Evolutionary conservation across 768 basidiomycete species (phyloP).

Genomic region (Psilocybe azurescens): DNA sequence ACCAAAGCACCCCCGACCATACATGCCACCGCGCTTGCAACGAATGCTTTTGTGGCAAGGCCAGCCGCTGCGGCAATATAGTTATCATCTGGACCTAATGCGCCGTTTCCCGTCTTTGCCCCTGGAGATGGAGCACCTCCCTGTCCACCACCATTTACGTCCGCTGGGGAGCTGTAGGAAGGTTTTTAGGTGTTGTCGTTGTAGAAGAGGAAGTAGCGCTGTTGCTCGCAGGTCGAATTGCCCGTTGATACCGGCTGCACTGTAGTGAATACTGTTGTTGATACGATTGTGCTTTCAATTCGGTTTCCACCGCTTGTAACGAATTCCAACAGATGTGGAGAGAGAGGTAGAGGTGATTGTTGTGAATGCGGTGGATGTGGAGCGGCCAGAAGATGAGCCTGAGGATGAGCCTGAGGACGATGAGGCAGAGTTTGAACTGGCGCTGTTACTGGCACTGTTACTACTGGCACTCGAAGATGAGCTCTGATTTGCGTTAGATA

Average conservation of each 20-base stretch:
- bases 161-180: slow-evolving; percentile 68
- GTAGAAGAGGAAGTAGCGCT: slow-evolving; percentile 35
- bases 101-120: slow-evolving; percentile 47
- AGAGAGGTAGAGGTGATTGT: slow-evolving; percentile 47
- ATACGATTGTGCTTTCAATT: slow-evolving; percentile 42
- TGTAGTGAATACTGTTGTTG: slow-evolving; percentile 51
- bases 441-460: slow-evolving; percentile 2
- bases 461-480: not conserved
- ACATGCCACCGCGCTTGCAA: slow-evolving; percentile 50
- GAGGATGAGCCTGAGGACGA: too few relatives aligned
- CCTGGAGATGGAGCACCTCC: slow-evolving; percentile 70
- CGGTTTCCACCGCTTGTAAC: slow-evolving; percentile 39
- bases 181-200: slow-evolving; percentile 39
- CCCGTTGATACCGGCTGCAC: slow-evolving; percentile 32
- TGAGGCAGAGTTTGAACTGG: not conserved
- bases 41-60: slow-evolving; percentile 48
- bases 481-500: not conserved
- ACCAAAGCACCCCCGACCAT: slow-evolving; percentile 54
- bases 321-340: slow-evolving; percentile 40
- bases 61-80: slow-evolving; percentile 64
- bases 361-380: slow-evolving; percentile 29
- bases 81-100: slow-evolving; percentile 70
- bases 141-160: slow-evolving; percentile 58
- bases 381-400: slow-evolving; percentile 6
- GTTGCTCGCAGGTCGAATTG: slow-evolving; percentile 21